These are phyloP conservation scores for Candida sanyaensis DNA, from an alignment of 1,139 yeast genomes.

Conservation along the genomic window DNA sequence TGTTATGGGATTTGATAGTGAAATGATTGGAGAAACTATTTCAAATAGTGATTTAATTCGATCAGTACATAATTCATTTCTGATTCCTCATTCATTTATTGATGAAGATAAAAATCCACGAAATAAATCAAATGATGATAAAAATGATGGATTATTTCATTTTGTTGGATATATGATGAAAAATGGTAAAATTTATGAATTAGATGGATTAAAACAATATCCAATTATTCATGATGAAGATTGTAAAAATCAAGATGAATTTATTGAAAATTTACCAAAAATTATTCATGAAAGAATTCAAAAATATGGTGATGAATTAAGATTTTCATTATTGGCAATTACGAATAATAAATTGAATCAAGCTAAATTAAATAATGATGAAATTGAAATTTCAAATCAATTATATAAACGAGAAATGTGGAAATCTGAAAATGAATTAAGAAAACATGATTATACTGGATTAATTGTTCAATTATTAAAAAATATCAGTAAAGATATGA, in stretches of 20 bases:
- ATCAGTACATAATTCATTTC: constrained; percentile 62
- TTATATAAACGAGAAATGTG: constrained; percentile 38
- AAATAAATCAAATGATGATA: constrained; percentile 30
- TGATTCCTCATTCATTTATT: constrained; percentile 49
- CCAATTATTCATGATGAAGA: constrained; percentile 55
- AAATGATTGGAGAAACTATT: constrained; percentile 62
- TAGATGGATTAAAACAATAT: constrained; percentile 63
- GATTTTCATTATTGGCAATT: constrained; percentile 62
- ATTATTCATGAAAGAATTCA: constrained; percentile 49
- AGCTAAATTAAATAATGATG: constrained; percentile 40
- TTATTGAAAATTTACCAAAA: constrained; percentile 42
- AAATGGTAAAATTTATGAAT: constrained; percentile 56
- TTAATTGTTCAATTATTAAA: constrained; percentile 50
- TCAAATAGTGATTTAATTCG: constrained; percentile 63
- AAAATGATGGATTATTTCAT: constrained; percentile 61
- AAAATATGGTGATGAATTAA: constrained; percentile 51
- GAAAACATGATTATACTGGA: constrained; percentile 60
- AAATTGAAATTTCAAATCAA: constrained; percentile 26
- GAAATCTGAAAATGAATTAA: constrained; percentile 43
- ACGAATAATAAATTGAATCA: constrained; percentile 51
- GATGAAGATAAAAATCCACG: constrained; percentile 39
- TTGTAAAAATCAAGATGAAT: constrained; percentile 42
- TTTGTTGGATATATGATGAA: constrained; percentile 57
- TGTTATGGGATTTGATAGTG: constrained; percentile 57
- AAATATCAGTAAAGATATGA: constrained; percentile 33